Evolutionary conservation across 441 rosid species (phyloP).

Genomic region (Pelargonium myrrhifolium): DNA sequence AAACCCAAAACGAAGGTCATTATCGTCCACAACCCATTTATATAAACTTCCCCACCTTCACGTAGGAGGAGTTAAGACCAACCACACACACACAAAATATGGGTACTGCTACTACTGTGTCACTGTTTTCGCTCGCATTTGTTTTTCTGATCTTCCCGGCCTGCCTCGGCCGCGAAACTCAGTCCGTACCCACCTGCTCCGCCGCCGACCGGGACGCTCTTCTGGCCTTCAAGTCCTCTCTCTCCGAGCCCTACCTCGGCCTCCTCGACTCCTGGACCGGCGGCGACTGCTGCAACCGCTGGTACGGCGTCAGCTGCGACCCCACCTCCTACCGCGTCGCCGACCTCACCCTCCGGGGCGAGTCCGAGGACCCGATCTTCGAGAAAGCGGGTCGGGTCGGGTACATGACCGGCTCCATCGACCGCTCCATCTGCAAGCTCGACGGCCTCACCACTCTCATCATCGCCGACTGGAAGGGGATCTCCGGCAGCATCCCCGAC

Average conservation of each 20-base stretch:
- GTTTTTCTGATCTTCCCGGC: background rate
- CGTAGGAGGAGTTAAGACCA: too few species aligned
- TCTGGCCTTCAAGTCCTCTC: slow-evolving; percentile 43
- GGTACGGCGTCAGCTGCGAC: slow-evolving; percentile 85
- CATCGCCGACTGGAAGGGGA: slow-evolving; percentile 69
- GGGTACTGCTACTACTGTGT: too few species aligned
- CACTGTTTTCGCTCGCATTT: too few species aligned
- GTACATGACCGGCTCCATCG: slow-evolving; percentile 68
- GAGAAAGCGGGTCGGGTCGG: slow-evolving; percentile 56
- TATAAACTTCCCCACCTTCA: too few species aligned
- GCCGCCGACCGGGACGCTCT: slow-evolving; percentile 57
- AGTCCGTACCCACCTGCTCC: slow-evolving; percentile 30
- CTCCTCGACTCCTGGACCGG: slow-evolving; percentile 66
- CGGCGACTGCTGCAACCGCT: slow-evolving; percentile 50
- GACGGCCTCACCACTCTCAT: slow-evolving; percentile 42
- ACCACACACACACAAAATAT: too few species aligned
- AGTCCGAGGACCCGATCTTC: slow-evolving; percentile 80
- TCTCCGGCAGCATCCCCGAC: slow-evolving; percentile 53
- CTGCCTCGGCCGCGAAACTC: background rate
- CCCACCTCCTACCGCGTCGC: slow-evolving; percentile 59
- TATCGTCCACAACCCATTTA: too few species aligned
- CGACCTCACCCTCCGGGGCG: slow-evolving; percentile 78
- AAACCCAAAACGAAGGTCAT: too few species aligned
- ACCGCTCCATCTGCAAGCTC: slow-evolving; percentile 64
- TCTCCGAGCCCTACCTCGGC: slow-evolving; percentile 63